Evolutionary conservation across 2,329 filamentous ascomycete genomes (phyloP), one percentile per base, ranked within the genome.

Genomic region (Colletotrichum cuscutae): DNA sequence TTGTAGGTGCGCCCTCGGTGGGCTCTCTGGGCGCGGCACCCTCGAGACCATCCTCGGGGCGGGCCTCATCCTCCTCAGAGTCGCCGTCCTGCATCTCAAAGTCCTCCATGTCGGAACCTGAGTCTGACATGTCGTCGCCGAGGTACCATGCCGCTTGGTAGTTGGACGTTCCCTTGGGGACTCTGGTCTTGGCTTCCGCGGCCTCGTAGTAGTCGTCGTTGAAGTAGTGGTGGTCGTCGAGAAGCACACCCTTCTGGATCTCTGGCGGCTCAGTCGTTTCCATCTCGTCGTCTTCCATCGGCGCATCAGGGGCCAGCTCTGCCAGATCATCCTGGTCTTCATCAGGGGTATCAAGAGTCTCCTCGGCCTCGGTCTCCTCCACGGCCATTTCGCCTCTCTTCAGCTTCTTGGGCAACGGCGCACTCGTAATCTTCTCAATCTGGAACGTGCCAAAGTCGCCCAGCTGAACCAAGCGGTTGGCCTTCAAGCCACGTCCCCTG

Each of bases 151-250:
- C 95, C 26, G 95, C 90, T 83, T 99, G 97, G 82, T 98, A 98
- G 68, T 92, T 91, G 52, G 97, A 98, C 2, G 97, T 99, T 75
- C 97, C 97, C 82, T 92, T 94, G 1, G 97, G 97, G 26, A 99
- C 84, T 74, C 91, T 90, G 83, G 92, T 97, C 7, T 94, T 94
- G 37, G 85, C 84, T 46, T 87, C 83, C 22, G 90, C 85, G 22
- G 88, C 85, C 65, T 91, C 86, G 54, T 89, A 87, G 6, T 87
- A 86, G 65, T 97, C 93, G 59, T 97, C 95, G 56, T 98, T 96
- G 80, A 98, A 99, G 82, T 99, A 99, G 81, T 98, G 96, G 81
- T 99, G 96, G 76, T 98, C 96, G 77, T 99, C 97, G 11, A 99
- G 87, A 53, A 99, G 85, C 1, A 99, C 97, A 75, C 96, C 97